phyloP scores from a whole-genome alignment of 306 rosid species.

The Dryas octopetala region DNA sequence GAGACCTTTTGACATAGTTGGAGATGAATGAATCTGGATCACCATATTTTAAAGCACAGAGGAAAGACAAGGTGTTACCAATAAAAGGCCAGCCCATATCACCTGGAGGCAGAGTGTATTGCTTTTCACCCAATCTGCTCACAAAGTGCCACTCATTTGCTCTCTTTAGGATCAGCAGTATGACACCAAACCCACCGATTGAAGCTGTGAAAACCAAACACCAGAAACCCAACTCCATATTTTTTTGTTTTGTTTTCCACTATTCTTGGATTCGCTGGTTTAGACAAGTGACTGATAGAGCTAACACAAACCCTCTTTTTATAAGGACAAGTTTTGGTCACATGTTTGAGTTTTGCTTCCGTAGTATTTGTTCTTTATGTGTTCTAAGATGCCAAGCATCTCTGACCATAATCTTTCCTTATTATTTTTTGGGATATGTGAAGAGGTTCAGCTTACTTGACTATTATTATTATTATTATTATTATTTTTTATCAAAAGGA shows the following conservation, averaged over 20 bases:
- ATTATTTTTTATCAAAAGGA: too few species aligned
- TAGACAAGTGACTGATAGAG: not conserved
- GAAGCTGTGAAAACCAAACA: constrained; percentile 21
- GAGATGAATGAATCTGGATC: constrained; percentile 44
- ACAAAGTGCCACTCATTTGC: constrained; percentile 54
- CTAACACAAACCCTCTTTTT: not conserved
- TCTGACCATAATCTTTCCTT: not conserved
- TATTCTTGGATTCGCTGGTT: not conserved
- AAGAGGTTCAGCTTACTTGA: too few species aligned
- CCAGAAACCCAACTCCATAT: constrained; percentile 21
- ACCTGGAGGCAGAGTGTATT: constrained; percentile 43
- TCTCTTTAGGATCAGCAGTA: constrained; percentile 41
- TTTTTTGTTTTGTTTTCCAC: constrained; percentile 2
- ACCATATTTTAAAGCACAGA: constrained; percentile 27
- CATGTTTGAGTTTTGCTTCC: not conserved
- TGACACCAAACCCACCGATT: constrained; percentile 42
- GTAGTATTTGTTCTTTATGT: not conserved
- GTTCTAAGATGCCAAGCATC: constrained; percentile 1
- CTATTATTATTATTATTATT: too few species aligned
- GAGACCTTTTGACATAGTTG: constrained; percentile 32
- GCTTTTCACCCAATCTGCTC: constrained; percentile 15
- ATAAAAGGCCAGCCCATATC: constrained; percentile 52
- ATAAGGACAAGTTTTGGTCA: not conserved
- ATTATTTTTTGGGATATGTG: too few species aligned
- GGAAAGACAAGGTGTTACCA: constrained; percentile 40